phyloP scores from a whole-genome alignment of 1,284 basidiomycete species.

The Naganishia albida region DNA sequence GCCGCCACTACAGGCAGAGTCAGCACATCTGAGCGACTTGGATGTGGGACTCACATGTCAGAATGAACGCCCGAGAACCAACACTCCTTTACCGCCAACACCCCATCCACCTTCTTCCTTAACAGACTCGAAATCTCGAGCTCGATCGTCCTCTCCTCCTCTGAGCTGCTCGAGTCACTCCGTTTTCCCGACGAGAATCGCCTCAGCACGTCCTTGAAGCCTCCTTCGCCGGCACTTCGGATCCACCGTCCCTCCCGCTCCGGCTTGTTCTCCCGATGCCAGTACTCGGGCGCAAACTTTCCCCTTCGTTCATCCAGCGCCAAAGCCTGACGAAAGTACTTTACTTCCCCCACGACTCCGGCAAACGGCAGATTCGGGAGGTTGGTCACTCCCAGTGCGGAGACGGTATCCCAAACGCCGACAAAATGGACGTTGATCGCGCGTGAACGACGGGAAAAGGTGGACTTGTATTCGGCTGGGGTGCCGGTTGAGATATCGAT shows the following conservation, averaged over 20 bases:
- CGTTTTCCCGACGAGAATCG: neutral
- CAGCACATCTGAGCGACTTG: neutral
- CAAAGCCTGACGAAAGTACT: constrained; percentile 45
- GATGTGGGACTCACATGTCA: constrained; percentile 8
- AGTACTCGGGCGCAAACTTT: constrained; percentile 45
- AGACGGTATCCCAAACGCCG: constrained; percentile 40
- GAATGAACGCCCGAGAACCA: constrained; percentile 45
- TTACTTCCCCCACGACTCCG: constrained; percentile 37
- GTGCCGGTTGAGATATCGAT: constrained; percentile 22
- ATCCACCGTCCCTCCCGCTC: constrained; percentile 10
- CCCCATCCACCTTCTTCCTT: constrained; percentile 10
- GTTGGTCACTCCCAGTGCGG: constrained; percentile 23
- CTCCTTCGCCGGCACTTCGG: neutral
- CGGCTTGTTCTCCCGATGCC: constrained; percentile 23
- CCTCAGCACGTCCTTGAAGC: neutral
- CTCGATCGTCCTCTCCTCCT: constrained; percentile 1
- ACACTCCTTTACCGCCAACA: constrained; percentile 36
- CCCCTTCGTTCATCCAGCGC: constrained; percentile 38
- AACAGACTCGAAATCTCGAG: constrained; percentile 8
- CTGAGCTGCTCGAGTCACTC: neutral
- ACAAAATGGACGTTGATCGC: constrained; percentile 47
- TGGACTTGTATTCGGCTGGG: constrained; percentile 36
- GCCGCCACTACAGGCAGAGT: constrained; percentile 37
- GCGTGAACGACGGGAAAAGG: constrained; percentile 36
- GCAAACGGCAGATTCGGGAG: constrained; percentile 39